Percentiles rank a stretch among this genome's conserved stretches.
phyloP scores from a whole-genome alignment of 2,329 filamentous ascomycete genomes.

The Gremmenia infestans region DNA sequence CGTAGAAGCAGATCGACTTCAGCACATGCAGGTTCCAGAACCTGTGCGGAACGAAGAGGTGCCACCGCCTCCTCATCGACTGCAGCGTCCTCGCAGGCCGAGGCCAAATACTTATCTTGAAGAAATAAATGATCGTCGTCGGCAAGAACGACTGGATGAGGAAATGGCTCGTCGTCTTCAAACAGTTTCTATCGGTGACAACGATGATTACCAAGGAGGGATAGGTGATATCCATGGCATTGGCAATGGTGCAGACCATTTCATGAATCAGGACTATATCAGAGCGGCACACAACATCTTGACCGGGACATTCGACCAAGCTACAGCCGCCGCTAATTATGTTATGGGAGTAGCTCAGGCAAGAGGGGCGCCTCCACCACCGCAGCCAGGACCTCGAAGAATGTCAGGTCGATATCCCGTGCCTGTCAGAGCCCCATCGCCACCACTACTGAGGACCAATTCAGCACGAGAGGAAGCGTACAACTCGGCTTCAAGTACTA shows the following conservation, averaged over 20 bases:
- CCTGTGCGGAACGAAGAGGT: constrained; percentile 1
- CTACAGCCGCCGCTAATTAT: constrained; percentile 31
- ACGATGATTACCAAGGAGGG: constrained; percentile 38
- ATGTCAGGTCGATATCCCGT: constrained; percentile 21
- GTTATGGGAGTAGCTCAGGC: constrained; percentile 25
- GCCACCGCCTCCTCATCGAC: constrained; percentile 31
- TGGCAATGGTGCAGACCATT: constrained; percentile 50
- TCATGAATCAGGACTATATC: constrained; percentile 57
- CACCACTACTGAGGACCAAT: constrained; percentile 24
- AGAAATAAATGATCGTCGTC: constrained; percentile 34
- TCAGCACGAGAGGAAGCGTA: constrained; percentile 23
- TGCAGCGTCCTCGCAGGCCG: constrained; percentile 31
- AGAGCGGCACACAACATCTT: constrained; percentile 32
- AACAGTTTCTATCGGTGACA: constrained; percentile 32
- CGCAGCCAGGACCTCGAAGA: constrained; percentile 7
- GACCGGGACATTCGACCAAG: constrained; percentile 31
- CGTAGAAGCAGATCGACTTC: constrained; percentile 48
- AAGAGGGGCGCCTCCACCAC: constrained; percentile 14
- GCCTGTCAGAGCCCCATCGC: constrained; percentile 7
- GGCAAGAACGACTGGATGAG: constrained; percentile 43
- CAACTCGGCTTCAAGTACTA: constrained; percentile 13
- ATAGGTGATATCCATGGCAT: constrained; percentile 40
- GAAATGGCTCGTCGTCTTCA: constrained; percentile 48
- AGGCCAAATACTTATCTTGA: constrained; percentile 30
- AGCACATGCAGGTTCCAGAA: constrained; percentile 47